Evolutionary conservation across 192 early-diverging fungal species (phyloP).

Genomic region (Spizellomyces sp.): DNA sequence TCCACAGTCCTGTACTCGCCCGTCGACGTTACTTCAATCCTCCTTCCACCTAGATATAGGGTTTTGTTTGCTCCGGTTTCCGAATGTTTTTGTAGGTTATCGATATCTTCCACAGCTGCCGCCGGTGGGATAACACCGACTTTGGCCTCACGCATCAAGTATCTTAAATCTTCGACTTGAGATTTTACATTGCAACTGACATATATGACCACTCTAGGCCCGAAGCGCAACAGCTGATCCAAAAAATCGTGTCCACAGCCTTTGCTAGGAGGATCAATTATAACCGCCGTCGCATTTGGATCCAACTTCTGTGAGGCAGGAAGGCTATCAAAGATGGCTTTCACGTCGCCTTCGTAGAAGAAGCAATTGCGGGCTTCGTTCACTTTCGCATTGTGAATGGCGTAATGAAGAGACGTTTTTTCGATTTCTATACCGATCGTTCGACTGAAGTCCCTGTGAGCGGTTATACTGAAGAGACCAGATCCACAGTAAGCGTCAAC

Average conservation of each 20-base stretch:
- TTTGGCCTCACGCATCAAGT: conserved; percentile 24
- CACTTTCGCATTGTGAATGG: conserved; percentile 60
- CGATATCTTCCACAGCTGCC: no score
- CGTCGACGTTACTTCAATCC: no score
- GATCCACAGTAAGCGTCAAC: conserved; percentile 78
- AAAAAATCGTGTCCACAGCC: conserved; percentile 68
- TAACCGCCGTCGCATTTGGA: conserved; percentile 55
- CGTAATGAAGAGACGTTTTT: conserved; percentile 61
- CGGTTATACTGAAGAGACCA: conserved; percentile 70
- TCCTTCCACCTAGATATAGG: no score
- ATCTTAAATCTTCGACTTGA: conserved; percentile 65
- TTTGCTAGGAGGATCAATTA: conserved; percentile 74
- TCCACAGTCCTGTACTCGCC: no score
- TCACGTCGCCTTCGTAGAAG: conserved; percentile 41
- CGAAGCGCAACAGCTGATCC: conserved; percentile 66
- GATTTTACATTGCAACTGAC: conserved; percentile 70
- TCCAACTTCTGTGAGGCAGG: no score
- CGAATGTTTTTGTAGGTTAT: no score
- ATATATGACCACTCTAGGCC: conserved; percentile 70
- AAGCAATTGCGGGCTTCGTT: conserved; percentile 54
- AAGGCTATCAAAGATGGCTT: conserved; percentile 25
- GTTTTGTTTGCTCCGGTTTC: no score
- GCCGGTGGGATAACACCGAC: neutral
- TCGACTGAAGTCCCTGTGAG: conserved; percentile 57
- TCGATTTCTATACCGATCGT: conserved; percentile 73